Conservation (phyloP, 2,329 filamentous ascomycete genomes). For the Colletotrichum phormii region DNA sequence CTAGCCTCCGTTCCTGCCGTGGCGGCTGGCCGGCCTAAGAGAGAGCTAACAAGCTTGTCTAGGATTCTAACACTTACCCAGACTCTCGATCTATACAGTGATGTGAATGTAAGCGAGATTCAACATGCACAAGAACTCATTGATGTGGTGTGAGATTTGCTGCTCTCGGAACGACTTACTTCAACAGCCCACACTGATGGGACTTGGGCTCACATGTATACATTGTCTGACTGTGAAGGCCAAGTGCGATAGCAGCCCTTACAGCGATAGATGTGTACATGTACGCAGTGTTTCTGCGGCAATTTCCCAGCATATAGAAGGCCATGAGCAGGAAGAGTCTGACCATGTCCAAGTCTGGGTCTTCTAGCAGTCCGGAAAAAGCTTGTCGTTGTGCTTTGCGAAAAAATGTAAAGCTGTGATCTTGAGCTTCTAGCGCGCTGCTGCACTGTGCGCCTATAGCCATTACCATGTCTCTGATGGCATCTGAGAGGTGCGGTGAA, state of each 20-base stretch:
- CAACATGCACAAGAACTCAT: no score
- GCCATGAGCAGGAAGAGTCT: neutral
- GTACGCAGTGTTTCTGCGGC: neutral
- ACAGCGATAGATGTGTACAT: neutral
- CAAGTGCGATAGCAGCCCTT: neutral
- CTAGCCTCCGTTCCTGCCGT: constrained; percentile 28
- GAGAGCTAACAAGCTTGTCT: constrained; percentile 52
- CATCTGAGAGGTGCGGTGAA: neutral
- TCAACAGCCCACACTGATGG: neutral
- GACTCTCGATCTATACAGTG: constrained; percentile 33
- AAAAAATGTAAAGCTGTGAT: neutral
- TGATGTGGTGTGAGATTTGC: no score
- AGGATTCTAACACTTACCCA: constrained; percentile 53
- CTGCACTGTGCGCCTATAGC: neutral
- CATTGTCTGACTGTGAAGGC: neutral
- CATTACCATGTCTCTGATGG: neutral
- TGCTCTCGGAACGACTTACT: neutral
- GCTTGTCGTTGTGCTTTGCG: constrained; percentile 14
- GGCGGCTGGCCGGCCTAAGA: constrained; percentile 51
- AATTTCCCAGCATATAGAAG: neutral
- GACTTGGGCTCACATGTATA: neutral
- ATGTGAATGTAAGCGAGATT: neutral
- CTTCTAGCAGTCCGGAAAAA: neutral
- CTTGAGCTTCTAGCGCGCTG: neutral
- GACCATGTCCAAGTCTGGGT: neutral